Base-by-base conservation (phyloP, 768 basidiomycete species). In the Tricholoma flavovirens region DNA sequence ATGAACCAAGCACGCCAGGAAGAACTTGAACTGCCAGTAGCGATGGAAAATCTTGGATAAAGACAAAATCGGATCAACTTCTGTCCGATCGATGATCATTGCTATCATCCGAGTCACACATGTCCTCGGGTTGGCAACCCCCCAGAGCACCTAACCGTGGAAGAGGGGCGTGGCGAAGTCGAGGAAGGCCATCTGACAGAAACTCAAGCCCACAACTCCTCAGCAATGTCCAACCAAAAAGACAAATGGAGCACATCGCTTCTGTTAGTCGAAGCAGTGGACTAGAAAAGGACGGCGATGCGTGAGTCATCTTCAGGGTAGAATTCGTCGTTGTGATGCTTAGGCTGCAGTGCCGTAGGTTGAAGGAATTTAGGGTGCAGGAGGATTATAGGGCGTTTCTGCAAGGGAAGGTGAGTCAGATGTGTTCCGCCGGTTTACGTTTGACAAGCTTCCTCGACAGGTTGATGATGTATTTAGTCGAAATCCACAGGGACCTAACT, bases 231-330 rank as follows among this genome's bases (percentile, higher is more conserved):
- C 38, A 30, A 12, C 14, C 52, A 12, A 21, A 62, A 56, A 61
- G 72, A 50, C 77, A 73, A 43, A 84, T 89, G 83, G 82, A 87
- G 56, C 71, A 79, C 50, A 79, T 90, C 49, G 78, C 88, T 1
- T 87, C 87, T 1, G 81, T 90, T 48, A 90, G 88, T 64, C 77
- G 89, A 38, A 88, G 87, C 62, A 85, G 88, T 60, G 88, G 89
- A 9, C 66, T 90, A 22, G 85, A 86, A 61, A 83, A 80, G 60
- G 87, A 83, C 57, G 88, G 89, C 36, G 85, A 90, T 70, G 77
- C 80, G 89, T 91, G 69, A 78, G 88, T 69, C 33, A 53, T 9
- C 33, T 43, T 49, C 45, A 24, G 12, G 33, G 40, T n/a, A 19
- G 35, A 29, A 11, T 29, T 60, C 56, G 46, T 52, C 30, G 56